These are phyloP conservation scores for Lenwebbia sp. DNA, from an alignment of 345 rosid genomes.

Conservation along the genomic window DNA sequence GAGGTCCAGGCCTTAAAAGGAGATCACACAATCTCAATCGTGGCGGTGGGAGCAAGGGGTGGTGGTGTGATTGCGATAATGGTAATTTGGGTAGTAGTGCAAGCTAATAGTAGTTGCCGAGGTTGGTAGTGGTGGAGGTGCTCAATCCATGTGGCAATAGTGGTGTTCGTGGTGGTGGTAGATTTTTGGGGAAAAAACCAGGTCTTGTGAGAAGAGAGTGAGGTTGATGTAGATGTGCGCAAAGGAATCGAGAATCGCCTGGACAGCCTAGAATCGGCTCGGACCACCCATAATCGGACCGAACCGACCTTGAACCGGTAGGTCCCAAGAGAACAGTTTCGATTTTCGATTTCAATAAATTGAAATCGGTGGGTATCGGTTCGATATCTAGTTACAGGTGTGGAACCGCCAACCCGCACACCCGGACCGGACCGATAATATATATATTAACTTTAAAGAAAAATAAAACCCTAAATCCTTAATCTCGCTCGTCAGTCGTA, in stretches of 20 bases:
- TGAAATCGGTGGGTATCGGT: no score
- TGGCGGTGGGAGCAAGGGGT: no score
- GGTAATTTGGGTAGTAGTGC: background rate
- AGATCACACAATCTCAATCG: background rate
- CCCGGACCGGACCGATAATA: no score
- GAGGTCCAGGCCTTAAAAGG: no score
- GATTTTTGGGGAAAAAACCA: background rate
- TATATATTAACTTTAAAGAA: background rate
- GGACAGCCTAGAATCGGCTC: no score
- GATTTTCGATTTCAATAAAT: no score
- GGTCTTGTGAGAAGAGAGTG: background rate
- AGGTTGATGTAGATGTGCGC: background rate
- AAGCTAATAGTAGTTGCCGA: background rate
- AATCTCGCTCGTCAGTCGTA: fast-evolving
- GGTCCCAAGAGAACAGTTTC: no score
- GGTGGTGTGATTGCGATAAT: background rate
- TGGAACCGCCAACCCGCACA: no score
- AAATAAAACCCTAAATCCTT: background rate
- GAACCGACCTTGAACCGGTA: no score
- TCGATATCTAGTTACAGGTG: no score
- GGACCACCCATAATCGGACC: no score
- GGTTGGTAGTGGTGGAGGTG: background rate
- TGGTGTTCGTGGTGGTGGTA: background rate
- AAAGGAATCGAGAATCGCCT: no score
- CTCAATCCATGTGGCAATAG: background rate